Evolutionary conservation across 768 basidiomycete species (phyloP), one percentile per base, ranked within the genome.

Genomic region (Cubamyces lactineus): DNA sequence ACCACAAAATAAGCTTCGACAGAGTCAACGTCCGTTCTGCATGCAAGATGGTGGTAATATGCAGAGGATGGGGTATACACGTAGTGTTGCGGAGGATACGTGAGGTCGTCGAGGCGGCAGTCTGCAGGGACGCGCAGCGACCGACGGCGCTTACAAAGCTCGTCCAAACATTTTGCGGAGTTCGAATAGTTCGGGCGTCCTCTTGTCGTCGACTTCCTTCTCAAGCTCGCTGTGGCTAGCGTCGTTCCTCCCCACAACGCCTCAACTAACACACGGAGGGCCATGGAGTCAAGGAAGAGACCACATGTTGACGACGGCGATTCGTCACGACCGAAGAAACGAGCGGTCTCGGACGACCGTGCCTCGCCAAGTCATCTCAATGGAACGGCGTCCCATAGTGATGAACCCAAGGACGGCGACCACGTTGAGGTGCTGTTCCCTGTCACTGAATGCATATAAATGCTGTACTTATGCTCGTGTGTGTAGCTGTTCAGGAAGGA

Each of bases 391-490:
- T 49, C 64, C 40, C 68, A 71, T 46, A 53, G 55, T 28, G 71
- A 72, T 59, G 72, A 73, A 59, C 72, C 70, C 13, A 72, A 65
- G 62, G 72, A 73, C 41, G 54, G 48, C 45, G 70, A 72, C 67
- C 64, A 63, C 53, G 63, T 73, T 17, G 72, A 73, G 70, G 72
- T 73, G 47, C 54, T 16, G 47, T 45, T 11, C 23, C 28, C 42
- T 23, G 16, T 39, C 40, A 16, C 24, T 16, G 3, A 17, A 15
- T 2, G 1, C 2, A 24, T 11, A 9, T 3, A 24, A n/a, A 8
- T 21, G 40, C 7, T 52, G 26, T 8, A 47, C 23, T 53, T 13
- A 34, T 23, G 17, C 19, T 45, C 23, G 0, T 56, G n/a, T 13
- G 5, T 46, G 19, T 34, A 73, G 72, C 39, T 66, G 45, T 73